These are phyloP conservation scores for Mucor sp. DNA, from an alignment of 371 early-diverging fungal species.

Conservation along the genomic window DNA sequence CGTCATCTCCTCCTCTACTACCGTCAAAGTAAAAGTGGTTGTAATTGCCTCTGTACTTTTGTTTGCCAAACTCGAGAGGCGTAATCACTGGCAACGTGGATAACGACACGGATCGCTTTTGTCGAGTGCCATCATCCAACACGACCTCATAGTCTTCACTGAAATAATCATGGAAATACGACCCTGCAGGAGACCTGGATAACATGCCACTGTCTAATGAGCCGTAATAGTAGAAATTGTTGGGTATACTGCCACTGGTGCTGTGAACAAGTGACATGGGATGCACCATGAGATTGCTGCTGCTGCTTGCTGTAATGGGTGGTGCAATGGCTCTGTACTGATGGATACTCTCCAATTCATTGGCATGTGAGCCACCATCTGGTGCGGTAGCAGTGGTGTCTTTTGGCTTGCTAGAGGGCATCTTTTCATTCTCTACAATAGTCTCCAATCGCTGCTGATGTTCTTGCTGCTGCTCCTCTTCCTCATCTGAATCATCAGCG, in stretches of 20 bases:
- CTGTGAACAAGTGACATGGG: slow-evolving; percentile 13
- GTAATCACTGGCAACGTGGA: slow-evolving; percentile 24
- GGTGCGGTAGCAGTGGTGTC: background rate
- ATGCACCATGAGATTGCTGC: slow-evolving; percentile 9
- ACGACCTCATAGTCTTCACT: slow-evolving; percentile 32
- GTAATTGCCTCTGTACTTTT: slow-evolving; percentile 20
- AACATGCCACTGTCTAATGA: slow-evolving; percentile 16
- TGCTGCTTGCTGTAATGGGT: slow-evolving; percentile 3
- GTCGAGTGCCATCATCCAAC: slow-evolving; percentile 33
- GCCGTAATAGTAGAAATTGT: slow-evolving; percentile 26
- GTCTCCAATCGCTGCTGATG: background rate
- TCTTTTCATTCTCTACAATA: background rate
- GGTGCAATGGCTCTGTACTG: background rate
- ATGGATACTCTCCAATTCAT: background rate
- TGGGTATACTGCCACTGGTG: slow-evolving; percentile 10
- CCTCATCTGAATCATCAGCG: slow-evolving; percentile 1
- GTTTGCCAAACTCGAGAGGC: slow-evolving; percentile 6
- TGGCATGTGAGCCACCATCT: background rate
- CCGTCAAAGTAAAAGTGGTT: slow-evolving; percentile 17
- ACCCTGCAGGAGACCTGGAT: slow-evolving; percentile 19
- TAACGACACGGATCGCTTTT: slow-evolving; percentile 30
- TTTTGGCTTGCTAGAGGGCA: background rate
- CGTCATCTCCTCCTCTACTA: background rate
- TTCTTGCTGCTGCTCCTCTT: slow-evolving; percentile 2
- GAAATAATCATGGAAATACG: slow-evolving; percentile 19